Conservation (phyloP, 805 yeast genomes). For the Debaryomyces castellii region DNA sequence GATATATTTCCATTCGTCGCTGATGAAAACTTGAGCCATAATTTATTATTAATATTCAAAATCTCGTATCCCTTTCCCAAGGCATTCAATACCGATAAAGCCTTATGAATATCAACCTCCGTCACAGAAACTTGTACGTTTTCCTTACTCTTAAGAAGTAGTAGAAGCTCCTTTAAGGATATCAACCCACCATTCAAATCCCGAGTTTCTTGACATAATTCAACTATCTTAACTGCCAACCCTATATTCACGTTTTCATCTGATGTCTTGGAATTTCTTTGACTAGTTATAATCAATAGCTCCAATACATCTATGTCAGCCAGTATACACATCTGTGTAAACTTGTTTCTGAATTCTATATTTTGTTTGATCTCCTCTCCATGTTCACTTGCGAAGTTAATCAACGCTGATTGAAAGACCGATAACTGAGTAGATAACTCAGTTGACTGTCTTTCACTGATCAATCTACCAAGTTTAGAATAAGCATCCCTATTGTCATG, state of each 20-base stretch:
- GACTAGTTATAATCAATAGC: constrained; percentile 26
- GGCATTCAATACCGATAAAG: constrained; percentile 51
- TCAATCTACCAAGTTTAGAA: constrained; percentile 48
- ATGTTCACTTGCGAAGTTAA: constrained; percentile 74
- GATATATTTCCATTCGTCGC: constrained; percentile 30
- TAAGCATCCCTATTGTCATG: constrained; percentile 32
- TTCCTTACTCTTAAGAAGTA: constrained; percentile 27
- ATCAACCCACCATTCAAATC: constrained; percentile 82
- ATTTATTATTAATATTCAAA: constrained; percentile 54
- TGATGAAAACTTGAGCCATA: constrained; percentile 45
- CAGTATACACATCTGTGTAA: constrained; percentile 71
- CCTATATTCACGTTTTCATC: constrained; percentile 61
- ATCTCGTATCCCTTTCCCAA: constrained; percentile 75
- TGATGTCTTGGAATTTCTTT: constrained; percentile 28
- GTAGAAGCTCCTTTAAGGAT: constrained; percentile 46
- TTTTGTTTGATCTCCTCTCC: constrained; percentile 64
- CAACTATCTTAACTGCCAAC: constrained; percentile 71
- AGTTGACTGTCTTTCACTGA: constrained; percentile 54
- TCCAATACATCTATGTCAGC: constrained; percentile 84
- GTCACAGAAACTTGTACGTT: constrained; percentile 30
- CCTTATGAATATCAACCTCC: constrained; percentile 54
- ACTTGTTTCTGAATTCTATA: constrained; percentile 65
- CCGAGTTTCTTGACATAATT: constrained; percentile 67
- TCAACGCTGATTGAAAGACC: constrained; percentile 73
- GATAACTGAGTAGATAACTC: constrained; percentile 69